Base-by-base conservation (phyloP, 129 eudicot genomes). In the Centella asiatica region DNA sequence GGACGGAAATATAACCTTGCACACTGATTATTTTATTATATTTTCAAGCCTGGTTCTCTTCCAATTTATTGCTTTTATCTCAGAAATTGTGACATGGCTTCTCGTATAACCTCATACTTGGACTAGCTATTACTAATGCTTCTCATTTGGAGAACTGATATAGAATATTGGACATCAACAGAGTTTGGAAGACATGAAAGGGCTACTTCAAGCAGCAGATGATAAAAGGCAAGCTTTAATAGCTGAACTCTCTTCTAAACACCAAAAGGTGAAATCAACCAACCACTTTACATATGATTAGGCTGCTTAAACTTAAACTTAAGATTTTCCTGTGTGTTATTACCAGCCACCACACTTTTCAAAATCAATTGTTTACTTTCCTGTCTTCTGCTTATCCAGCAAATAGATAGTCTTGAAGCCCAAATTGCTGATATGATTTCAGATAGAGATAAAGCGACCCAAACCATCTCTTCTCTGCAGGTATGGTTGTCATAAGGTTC, bases 381-480 rank as follows among this genome's bases (percentile, higher is more conserved):
- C 28, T 49, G 6, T 32, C 40, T 60, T 74, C 29, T 66, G 55
- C 65, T 66, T 44, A 45, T 69, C 44, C 87, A 93, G 96, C 83
- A 85, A 75, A 71, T 80, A 33, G 96, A 84, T 72, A 81, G 81
- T 76, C 59, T 88, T 74, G 96, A 93, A 78, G 80, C 90, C 62
- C 99, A 93, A 77, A 78, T 88, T 84, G 83, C 95, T 69, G 99
- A 93, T 33, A 78, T 76, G 60, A 44, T 78, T 59, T 73, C 87
- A 58, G 96, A 93, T 47, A 71, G 85, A 88, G 76, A 76, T 71
- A 83, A 80, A 79, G 95, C 99, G 76, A 72, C 92, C 24, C 95
- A 85, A 76, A 85, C 95, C 37, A 85, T 93, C 54, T 88, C 99
- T 48, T 76, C 89, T 76, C 74, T 93, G 71, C 86, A 88, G 95